phyloP scores from a whole-genome alignment of 805 yeast genomes.

The Teunomyces panamensis region DNA sequence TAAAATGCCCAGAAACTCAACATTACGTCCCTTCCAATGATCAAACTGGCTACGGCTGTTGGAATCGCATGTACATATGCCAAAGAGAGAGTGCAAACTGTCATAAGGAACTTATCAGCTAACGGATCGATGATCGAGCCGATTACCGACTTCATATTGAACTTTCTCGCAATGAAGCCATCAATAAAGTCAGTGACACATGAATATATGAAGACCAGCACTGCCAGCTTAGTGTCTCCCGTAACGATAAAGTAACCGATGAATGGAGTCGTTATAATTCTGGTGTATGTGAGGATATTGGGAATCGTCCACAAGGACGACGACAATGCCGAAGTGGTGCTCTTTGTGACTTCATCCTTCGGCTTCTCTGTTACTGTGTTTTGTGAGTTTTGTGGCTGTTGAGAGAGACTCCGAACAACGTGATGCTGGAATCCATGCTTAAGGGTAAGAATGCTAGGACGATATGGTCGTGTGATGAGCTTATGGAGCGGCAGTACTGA shows the following conservation, averaged over 20 bases:
- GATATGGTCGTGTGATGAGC: background rate
- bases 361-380: background rate
- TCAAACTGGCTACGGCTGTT: slow-evolving; percentile 53
- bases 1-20: slow-evolving; percentile 71
- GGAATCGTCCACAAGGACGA: slow-evolving; percentile 57
- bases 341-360: background rate
- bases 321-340: background rate
- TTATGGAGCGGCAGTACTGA: background rate
- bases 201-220: slow-evolving; percentile 75
- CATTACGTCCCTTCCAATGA: slow-evolving; percentile 80
- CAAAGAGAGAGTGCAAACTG: slow-evolving; percentile 75
- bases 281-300: slow-evolving; percentile 73
- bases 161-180: slow-evolving; percentile 85
- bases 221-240: slow-evolving; percentile 61
- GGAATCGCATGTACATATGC: slow-evolving; percentile 73
- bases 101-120: slow-evolving; percentile 91
- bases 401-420: background rate
- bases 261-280: slow-evolving; percentile 80
- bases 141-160: slow-evolving; percentile 69
- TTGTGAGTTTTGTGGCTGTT: background rate
- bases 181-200: slow-evolving; percentile 90
- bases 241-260: slow-evolving; percentile 76
- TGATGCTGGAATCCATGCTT: background rate
- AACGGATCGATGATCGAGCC: slow-evolving; percentile 93
- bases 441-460: background rate